Conservation (phyloP, 2,329 filamentous ascomycete genomes). For the Aspergillus texensis region DNA sequence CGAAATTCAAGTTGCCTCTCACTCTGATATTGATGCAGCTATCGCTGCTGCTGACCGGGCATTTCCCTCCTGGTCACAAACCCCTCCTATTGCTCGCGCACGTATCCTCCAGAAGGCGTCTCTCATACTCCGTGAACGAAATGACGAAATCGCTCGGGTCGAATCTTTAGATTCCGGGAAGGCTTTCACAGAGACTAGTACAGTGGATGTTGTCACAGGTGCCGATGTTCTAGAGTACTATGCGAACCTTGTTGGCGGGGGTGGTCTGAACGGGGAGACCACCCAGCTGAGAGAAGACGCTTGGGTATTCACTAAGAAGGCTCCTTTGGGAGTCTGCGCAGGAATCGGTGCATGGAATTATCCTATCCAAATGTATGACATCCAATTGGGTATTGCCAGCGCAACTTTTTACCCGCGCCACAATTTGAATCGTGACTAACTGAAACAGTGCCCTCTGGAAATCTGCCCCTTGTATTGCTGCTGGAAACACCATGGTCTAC, state of each 20-base stretch:
- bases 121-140: constrained; percentile 70
- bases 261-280: constrained; percentile 79
- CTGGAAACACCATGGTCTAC: constrained; percentile 88
- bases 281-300: constrained; percentile 73
- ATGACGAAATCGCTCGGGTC: constrained; percentile 75
- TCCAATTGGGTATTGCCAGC: not conserved
- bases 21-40: constrained; percentile 69
- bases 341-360: constrained; percentile 94
- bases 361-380: constrained; percentile 74
- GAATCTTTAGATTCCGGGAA: constrained; percentile 89
- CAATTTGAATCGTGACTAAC: constrained; percentile 8
- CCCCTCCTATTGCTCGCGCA: constrained; percentile 71
- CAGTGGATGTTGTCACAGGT: constrained; percentile 80
- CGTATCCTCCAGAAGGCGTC: constrained; percentile 79
- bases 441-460: constrained; percentile 72
- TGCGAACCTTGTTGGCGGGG: constrained; percentile 75
- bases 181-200: constrained; percentile 79
- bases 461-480: constrained; percentile 79
- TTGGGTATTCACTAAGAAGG: constrained; percentile 81
- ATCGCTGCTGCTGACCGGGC: constrained; percentile 70
- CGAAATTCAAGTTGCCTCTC: constrained; percentile 70
- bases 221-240: constrained; percentile 87
- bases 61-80: constrained; percentile 76
- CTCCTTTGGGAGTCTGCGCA: constrained; percentile 78
- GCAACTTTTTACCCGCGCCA: not conserved